These are phyloP conservation scores for Mollisiaceae sp. DNA, from an alignment of 2,329 filamentous ascomycete species.

Conservation along the genomic window DNA sequence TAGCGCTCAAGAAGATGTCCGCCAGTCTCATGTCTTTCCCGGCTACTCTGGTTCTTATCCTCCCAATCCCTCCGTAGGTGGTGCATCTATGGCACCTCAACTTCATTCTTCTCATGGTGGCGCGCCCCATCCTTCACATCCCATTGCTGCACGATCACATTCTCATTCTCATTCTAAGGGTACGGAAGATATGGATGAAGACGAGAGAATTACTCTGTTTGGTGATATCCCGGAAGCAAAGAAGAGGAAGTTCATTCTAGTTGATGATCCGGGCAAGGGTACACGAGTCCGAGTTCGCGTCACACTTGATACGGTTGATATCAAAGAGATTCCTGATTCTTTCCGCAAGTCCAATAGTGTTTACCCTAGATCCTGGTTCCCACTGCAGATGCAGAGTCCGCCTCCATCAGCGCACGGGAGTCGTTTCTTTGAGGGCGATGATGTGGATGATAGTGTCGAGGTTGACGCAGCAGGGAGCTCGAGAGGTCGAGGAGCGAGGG, in stretches of 20 bases:
- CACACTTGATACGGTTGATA: constrained; percentile 90
- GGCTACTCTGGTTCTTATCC: constrained; percentile 70
- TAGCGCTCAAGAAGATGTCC: constrained; percentile 66
- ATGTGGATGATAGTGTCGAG: constrained; percentile 61
- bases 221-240: constrained; percentile 88
- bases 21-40: constrained; percentile 76
- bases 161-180: constrained; percentile 27
- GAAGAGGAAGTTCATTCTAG: constrained; percentile 94
- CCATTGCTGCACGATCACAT: constrained; percentile 42
- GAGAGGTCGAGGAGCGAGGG: constrained; percentile 16
- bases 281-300: constrained; percentile 87
- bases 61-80: constrained; percentile 58
- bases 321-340: constrained; percentile 93
- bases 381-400: constrained; percentile 88
- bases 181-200: constrained; percentile 46
- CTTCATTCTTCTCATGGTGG: constrained; percentile 50
- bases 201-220: constrained; percentile 74
- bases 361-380: constrained; percentile 89
- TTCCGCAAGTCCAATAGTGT: constrained; percentile 91
- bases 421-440: constrained; percentile 74
- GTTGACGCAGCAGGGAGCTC: constrained; percentile 44
- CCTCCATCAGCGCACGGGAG: constrained; percentile 77
- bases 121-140: constrained; percentile 47
- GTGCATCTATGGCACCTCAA: constrained; percentile 65
- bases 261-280: constrained; percentile 85